Conservation (phyloP, 306 rosid genomes). For the Glycyrrhiza uralensis region DNA sequence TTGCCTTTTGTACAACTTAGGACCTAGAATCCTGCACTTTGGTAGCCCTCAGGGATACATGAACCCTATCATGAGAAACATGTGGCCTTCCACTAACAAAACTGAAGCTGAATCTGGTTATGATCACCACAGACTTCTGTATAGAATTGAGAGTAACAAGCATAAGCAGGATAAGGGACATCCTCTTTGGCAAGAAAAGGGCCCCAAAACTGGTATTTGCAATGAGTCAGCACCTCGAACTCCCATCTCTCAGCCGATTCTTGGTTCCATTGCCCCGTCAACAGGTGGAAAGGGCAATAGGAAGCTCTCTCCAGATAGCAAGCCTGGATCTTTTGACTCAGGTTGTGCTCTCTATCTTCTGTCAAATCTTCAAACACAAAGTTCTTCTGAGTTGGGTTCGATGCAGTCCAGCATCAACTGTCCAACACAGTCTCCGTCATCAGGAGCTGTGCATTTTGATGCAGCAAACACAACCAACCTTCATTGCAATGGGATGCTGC, state of each 20-base stretch:
- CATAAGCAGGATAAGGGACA: constrained; percentile 45
- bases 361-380: constrained; percentile 71
- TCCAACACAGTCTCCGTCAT: constrained; percentile 43
- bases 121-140: constrained; percentile 31
- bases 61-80: constrained; percentile 36
- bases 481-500: constrained; percentile 43
- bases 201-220: constrained; percentile 15
- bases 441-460: constrained; percentile 31
- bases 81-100: constrained; percentile 54
- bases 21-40: constrained; percentile 80
- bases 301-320: constrained; percentile 42
- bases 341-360: constrained; percentile 99
- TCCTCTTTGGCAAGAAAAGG: constrained; percentile 41
- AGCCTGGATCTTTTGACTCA: constrained; percentile 47
- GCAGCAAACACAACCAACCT: constrained; percentile 33
- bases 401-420: constrained; percentile 44
- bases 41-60: constrained; percentile 57
- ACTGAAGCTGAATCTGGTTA: constrained; percentile 44
- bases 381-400: constrained; percentile 40
- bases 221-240: constrained; percentile 35
- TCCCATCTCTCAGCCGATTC: constrained; percentile 22
- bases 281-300: constrained; percentile 35
- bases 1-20: constrained; percentile 36
- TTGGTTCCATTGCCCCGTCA: constrained; percentile 27
- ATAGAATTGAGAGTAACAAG: constrained; percentile 33